Conservation (phyloP, 2,329 filamentous ascomycete genomes). For the Sporothrix curviconia region DNA sequence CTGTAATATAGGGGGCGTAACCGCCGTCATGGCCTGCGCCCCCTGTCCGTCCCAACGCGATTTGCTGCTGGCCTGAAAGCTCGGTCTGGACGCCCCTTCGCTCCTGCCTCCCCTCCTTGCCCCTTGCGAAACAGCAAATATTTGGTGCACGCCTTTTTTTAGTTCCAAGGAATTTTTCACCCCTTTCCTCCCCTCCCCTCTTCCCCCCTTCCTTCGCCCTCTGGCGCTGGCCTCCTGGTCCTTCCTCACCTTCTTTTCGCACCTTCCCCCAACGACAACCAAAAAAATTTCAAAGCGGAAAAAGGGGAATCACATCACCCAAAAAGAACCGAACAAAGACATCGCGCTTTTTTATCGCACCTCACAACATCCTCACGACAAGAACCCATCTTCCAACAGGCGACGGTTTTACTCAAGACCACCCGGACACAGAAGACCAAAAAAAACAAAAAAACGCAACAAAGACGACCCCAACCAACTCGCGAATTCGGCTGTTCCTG, state of each 20-base stretch:
- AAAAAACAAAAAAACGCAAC: conserved; percentile 1
- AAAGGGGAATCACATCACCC: conserved; percentile 1
- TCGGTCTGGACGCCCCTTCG: conserved; percentile 1
- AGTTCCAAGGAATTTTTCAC: conserved; percentile 14
- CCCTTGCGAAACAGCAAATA: conserved; percentile 2
- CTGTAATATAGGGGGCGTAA: neutral
- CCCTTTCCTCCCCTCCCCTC: conserved; percentile 8
- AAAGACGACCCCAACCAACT: neutral
- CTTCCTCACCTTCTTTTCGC: conserved; percentile 9
- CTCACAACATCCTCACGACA: neutral
- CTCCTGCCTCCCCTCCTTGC: conserved; percentile 11
- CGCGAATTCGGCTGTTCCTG: conserved; percentile 3
- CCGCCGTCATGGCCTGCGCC: no score
- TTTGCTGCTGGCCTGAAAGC: neutral
- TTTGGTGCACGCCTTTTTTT: conserved; percentile 10
- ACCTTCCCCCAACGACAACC: conserved; percentile 9
- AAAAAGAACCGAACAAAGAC: conserved; percentile 1
- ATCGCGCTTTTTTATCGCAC: neutral
- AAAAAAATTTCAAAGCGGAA: conserved; percentile 4
- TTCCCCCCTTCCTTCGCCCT: neutral
- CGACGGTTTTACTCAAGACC: conserved; percentile 2
- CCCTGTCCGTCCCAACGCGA: neutral
- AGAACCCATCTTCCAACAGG: neutral
- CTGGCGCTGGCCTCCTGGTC: neutral
- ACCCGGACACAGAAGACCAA: neutral